Percentiles rank a stretch among this genome's conserved stretches.
Evolutionary conservation across 2,329 filamentous ascomycete genomes (phyloP).

Genomic region (Fusarium albidum): DNA sequence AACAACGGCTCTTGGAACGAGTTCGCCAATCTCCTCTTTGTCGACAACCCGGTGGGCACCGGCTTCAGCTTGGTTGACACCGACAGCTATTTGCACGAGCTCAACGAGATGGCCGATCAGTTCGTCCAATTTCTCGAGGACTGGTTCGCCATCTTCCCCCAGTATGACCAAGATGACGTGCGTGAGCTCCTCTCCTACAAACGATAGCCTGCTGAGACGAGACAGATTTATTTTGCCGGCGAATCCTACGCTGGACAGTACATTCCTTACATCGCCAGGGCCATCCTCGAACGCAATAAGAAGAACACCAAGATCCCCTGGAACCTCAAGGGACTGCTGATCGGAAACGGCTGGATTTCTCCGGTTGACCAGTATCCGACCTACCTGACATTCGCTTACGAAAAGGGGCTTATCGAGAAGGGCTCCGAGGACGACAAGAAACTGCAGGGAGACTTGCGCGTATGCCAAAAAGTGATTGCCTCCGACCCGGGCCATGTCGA

Average conservation of each 20-base stretch:
- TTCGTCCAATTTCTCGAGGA: constrained; percentile 91
- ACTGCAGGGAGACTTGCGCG: constrained; percentile 73
- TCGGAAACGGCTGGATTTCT: constrained; percentile 98
- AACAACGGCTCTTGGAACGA: constrained; percentile 99
- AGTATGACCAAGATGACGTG: constrained; percentile 92
- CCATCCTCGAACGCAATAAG: constrained; percentile 88
- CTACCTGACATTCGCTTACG: constrained; percentile 83
- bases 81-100: constrained; percentile 83
- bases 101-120: constrained; percentile 88
- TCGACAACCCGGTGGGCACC: constrained; percentile 96
- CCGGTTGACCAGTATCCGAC: constrained; percentile 88
- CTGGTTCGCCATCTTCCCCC: constrained; percentile 89
- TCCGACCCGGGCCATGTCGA: constrained; percentile 64
- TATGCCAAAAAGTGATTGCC: constrained; percentile 72
- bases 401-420: constrained; percentile 75
- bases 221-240: constrained; percentile 88
- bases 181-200: constrained; percentile 48
- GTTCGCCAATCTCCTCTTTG: constrained; percentile 95
- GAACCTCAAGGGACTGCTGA: constrained; percentile 85
- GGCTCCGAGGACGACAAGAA: constrained; percentile 69
- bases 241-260: constrained; percentile 98
- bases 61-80: constrained; percentile 96
- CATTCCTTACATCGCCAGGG: constrained; percentile 95
- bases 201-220: constrained; percentile 28
- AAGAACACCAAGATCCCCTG: constrained; percentile 61